A percentile compares a stretch with the other conserved stretches of the same genome.
Conservation (phyloP, 2,329 filamentous ascomycete species). For the Colletotrichum navitas region DNA sequence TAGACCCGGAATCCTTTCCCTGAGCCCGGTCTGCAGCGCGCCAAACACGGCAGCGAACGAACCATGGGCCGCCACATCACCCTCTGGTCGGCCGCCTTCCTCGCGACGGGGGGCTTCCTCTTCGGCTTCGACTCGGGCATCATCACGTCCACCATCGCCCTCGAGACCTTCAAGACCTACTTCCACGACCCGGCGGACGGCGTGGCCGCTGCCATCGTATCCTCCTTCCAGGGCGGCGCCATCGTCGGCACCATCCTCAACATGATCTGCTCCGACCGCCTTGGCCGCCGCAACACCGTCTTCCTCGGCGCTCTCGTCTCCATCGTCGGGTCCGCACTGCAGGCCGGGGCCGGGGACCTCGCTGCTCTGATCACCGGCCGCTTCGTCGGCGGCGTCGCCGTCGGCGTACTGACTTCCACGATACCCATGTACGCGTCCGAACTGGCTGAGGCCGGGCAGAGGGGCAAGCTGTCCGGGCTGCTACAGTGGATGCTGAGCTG, state of each 20-base stretch:
- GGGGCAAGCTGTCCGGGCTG: slow-evolving; percentile 55
- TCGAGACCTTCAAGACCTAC: slow-evolving; percentile 53
- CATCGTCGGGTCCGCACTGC: slow-evolving; percentile 48
- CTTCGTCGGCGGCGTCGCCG: slow-evolving; percentile 61
- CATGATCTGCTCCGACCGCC: slow-evolving; percentile 48
- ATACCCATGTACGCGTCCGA: slow-evolving; percentile 62
- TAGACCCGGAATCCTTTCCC: background rate
- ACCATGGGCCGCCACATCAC: slow-evolving; percentile 37
- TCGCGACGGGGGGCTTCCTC: slow-evolving; percentile 48
- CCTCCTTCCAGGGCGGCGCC: slow-evolving; percentile 48
- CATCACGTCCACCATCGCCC: slow-evolving; percentile 52
- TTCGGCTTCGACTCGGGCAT: slow-evolving; percentile 64
- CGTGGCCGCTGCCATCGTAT: slow-evolving; percentile 46
- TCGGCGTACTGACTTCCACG: slow-evolving; percentile 61
- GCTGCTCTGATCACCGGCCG: slow-evolving; percentile 63
- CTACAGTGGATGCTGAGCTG: slow-evolving; percentile 60
- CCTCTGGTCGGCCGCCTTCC: slow-evolving; percentile 45
- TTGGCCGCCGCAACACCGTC: slow-evolving; percentile 50
- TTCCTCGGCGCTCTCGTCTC: slow-evolving; percentile 49
- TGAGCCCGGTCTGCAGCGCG: too few relatives aligned
- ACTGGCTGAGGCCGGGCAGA: slow-evolving; percentile 53
- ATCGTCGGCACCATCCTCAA: slow-evolving; percentile 48
- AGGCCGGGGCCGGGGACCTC: slow-evolving; percentile 49
- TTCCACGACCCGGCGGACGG: slow-evolving; percentile 54
- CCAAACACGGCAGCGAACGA: rapidly evolving